Evolutionary conservation across 257 asterid species (phyloP).

Genomic region (Rhazya stricta): DNA sequence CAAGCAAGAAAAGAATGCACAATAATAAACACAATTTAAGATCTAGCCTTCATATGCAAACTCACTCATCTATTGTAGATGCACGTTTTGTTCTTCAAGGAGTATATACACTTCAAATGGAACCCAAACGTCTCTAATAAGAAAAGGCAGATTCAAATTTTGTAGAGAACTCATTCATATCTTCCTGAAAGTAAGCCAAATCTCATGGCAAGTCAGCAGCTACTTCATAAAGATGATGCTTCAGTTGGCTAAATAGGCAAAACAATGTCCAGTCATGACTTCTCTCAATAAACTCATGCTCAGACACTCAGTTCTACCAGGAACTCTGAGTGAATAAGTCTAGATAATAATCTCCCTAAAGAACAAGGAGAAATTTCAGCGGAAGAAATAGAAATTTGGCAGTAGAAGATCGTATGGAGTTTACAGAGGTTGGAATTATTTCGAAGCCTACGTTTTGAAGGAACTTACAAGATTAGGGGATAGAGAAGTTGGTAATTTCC

Average conservation of each 20-base stretch:
- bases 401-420: neutral
- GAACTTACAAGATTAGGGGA: neutral
- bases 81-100: neutral
- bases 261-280: neutral
- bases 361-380: neutral
- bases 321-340: too few relatives aligned
- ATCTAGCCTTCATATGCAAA: too few relatives aligned
- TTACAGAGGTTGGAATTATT: neutral
- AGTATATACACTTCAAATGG: neutral
- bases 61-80: neutral
- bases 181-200: neutral
- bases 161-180: neutral
- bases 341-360: neutral
- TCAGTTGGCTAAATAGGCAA: neutral
- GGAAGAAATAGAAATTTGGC: neutral
- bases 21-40: too few relatives aligned
- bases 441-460: neutral
- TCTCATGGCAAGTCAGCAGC: neutral
- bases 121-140: neutral
- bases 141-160: neutral
- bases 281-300: neutral
- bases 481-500: neutral
- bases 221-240: neutral
- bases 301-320: too few relatives aligned
- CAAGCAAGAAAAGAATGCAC: neutral